A percentile compares a stretch with the other conserved stretches of the same genome.
Conservation (phyloP, 2,329 filamentous ascomycete species). For the Chaetomium sp. region DNA sequence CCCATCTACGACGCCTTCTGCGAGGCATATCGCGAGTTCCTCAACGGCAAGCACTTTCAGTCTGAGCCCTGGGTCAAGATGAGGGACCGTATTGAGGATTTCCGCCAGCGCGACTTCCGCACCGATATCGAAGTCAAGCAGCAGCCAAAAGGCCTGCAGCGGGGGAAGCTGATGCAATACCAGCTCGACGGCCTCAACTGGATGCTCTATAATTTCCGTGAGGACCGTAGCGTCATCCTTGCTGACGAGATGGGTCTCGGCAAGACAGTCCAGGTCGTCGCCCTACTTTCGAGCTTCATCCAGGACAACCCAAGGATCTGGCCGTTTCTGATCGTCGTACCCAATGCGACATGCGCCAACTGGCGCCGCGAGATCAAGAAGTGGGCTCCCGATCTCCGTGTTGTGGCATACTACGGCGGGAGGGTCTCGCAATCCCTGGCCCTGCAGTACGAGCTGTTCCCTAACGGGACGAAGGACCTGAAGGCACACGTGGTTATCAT, state of each 20-base stretch:
- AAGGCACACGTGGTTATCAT: slow-evolving; percentile 91
- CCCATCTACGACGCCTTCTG: slow-evolving; percentile 79
- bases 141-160: slow-evolving; percentile 73
- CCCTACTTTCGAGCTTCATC: slow-evolving; percentile 73
- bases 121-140: slow-evolving; percentile 64
- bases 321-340: slow-evolving; percentile 91
- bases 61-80: slow-evolving; percentile 60
- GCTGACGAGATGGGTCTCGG: slow-evolving; percentile 98
- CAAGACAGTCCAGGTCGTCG: slow-evolving; percentile 93
- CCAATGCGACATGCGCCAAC: slow-evolving; percentile 94
- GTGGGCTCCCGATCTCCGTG: slow-evolving; percentile 83
- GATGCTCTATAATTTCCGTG: slow-evolving; percentile 88
- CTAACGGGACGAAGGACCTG: slow-evolving; percentile 64
- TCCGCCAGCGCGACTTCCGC: slow-evolving; percentile 66
- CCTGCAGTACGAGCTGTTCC: slow-evolving; percentile 83
- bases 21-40: slow-evolving; percentile 82
- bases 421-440: slow-evolving; percentile 73
- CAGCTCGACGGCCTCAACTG: slow-evolving; percentile 93
- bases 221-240: slow-evolving; percentile 80
- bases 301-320: slow-evolving; percentile 72
- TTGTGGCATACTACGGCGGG: slow-evolving; percentile 91
- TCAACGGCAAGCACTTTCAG: slow-evolving; percentile 73
- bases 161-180: slow-evolving; percentile 88
- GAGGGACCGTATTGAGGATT: slow-evolving; percentile 67
- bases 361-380: slow-evolving; percentile 96